phyloP scores from a whole-genome alignment of 805 yeast genomes.

The Candida hungchunana region DNA sequence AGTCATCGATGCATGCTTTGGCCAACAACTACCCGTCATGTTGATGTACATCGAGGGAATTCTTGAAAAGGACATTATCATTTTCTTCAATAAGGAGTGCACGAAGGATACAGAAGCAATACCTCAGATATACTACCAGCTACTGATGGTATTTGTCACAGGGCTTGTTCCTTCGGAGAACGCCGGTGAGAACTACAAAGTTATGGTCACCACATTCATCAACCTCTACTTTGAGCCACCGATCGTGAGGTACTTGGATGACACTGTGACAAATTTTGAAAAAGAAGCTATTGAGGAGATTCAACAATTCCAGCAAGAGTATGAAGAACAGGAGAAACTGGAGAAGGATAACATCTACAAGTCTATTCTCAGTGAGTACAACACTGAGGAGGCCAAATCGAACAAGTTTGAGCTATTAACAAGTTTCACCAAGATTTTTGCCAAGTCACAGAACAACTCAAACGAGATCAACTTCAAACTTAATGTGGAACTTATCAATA shows the following conservation, averaged over 20 bases:
- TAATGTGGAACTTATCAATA: conserved; percentile 69
- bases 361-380: conserved; percentile 36
- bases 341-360: conserved; percentile 41
- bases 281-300: conserved; percentile 25
- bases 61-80: conserved; percentile 33
- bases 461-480: conserved; percentile 64
- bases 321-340: conserved; percentile 30
- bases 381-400: conserved; percentile 28
- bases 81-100: conserved; percentile 24
- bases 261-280: conserved; percentile 30
- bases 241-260: conserved; percentile 30
- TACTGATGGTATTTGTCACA: conserved; percentile 30
- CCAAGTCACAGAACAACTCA: conserved; percentile 29
- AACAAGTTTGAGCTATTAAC: conserved; percentile 54
- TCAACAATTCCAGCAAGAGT: conserved; percentile 23
- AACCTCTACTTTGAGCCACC: conserved; percentile 35
- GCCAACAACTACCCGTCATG: conserved; percentile 36
- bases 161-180: conserved; percentile 34
- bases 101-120: conserved; percentile 26
- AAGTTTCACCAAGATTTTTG: conserved; percentile 62
- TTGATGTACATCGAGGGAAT: conserved; percentile 34
- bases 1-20: conserved; percentile 36
- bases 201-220: conserved; percentile 29
- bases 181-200: conserved; percentile 32
- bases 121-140: conserved; percentile 30